Conservation (phyloP, 2,329 filamentous ascomycete genomes). For the Fusarium sp. region DNA sequence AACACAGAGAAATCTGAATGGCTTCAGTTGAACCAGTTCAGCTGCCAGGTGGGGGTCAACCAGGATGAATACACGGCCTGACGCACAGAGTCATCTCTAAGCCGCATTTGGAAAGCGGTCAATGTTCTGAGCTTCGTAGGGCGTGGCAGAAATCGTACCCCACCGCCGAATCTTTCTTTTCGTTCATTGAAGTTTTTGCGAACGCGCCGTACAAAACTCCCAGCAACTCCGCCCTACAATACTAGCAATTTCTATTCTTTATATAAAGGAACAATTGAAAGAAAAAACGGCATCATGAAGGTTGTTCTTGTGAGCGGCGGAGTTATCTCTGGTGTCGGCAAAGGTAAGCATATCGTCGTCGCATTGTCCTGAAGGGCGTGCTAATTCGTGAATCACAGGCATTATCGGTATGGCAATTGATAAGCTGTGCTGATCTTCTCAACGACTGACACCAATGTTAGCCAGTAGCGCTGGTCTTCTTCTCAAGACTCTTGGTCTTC, state of each 20-base stretch:
- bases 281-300: constrained; percentile 17
- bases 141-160: constrained; percentile 27
- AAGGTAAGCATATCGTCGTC: constrained; percentile 15
- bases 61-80: background rate
- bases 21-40: background rate
- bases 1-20: background rate
- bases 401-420: constrained; percentile 19
- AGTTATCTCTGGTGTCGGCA: constrained; percentile 32
- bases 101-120: background rate
- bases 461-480: constrained; percentile 66
- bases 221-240: constrained; percentile 3
- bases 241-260: background rate
- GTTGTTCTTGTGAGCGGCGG: constrained; percentile 34
- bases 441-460: constrained; percentile 4
- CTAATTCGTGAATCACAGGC: constrained; percentile 17
- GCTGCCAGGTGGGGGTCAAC: background rate
- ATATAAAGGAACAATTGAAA: background rate
- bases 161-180: constrained; percentile 21
- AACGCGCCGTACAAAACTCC: constrained; percentile 7
- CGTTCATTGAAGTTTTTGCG: constrained; percentile 20
- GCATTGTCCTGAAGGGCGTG: background rate
- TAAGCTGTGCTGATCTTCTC: background rate
- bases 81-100: background rate
- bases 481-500: constrained; percentile 81
- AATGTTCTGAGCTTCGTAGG: background rate